Conservation (phyloP, 306 rosid species). For the Psophocarpus tetragonolobus region DNA sequence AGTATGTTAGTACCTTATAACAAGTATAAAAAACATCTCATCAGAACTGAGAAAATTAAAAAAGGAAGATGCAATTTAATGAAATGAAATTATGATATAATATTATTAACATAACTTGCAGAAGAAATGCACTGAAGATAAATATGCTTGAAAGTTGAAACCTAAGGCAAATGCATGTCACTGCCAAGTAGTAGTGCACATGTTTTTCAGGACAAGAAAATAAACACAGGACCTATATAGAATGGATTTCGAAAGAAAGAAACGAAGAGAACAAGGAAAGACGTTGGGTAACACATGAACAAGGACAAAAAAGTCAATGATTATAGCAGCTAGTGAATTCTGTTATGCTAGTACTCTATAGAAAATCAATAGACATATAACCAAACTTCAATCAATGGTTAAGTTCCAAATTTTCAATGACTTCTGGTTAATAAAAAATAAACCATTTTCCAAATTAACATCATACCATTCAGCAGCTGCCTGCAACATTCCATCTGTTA, state of each 20-base stretch:
- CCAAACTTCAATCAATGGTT: slow-evolving; percentile 7
- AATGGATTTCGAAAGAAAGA: slow-evolving; percentile 3
- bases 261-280: not conserved
- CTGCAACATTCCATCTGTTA: slow-evolving; percentile 95
- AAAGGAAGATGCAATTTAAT: slow-evolving; percentile 16
- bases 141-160: slow-evolving; percentile 8
- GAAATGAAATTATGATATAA: not conserved
- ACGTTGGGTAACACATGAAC: not conserved
- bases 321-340: slow-evolving; percentile 19
- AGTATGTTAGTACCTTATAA: slow-evolving; percentile 46
- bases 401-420: slow-evolving; percentile 1
- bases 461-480: slow-evolving; percentile 96
- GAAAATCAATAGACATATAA: not conserved
- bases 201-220: not conserved
- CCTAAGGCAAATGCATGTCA: slow-evolving; percentile 12
- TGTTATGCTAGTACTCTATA: not conserved
- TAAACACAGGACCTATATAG: slow-evolving; percentile 3
- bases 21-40: not conserved
- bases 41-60: slow-evolving; percentile 1
- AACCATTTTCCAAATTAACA: slow-evolving; percentile 4
- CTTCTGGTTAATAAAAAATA: slow-evolving; percentile 6
- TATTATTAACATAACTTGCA: not conserved
- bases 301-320: slow-evolving; percentile 1
- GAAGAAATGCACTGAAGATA: slow-evolving; percentile 11
- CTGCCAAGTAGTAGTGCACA: slow-evolving; percentile 9